These are phyloP conservation scores for Fusarium aywerte DNA, from an alignment of 2,329 filamentous ascomycete genomes.

Conservation along the genomic window DNA sequence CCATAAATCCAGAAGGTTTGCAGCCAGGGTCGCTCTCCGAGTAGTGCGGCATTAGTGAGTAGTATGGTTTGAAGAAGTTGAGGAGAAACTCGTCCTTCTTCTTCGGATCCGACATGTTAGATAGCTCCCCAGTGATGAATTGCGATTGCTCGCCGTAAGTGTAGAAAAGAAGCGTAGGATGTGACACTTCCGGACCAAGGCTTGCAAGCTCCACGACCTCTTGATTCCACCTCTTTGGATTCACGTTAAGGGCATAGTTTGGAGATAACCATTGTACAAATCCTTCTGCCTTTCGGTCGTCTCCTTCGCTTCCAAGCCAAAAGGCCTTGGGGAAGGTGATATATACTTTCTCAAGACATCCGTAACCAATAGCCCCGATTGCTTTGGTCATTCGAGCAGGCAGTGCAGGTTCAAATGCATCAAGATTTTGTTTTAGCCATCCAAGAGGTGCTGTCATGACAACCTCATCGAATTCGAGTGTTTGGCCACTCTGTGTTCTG, in stretches of 20 bases:
- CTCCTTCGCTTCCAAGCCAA: constrained; percentile 66
- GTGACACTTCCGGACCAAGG: constrained; percentile 66
- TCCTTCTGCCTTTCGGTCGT: constrained; percentile 62
- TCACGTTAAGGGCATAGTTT: constrained; percentile 70
- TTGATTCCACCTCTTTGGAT: constrained; percentile 75
- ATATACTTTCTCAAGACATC: constrained; percentile 77
- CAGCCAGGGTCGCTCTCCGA: constrained; percentile 64
- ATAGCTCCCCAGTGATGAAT: constrained; percentile 61
- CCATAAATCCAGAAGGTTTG: constrained; percentile 69
- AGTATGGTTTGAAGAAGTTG: constrained; percentile 81
- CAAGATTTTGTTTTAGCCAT: constrained; percentile 70
- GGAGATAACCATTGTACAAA: constrained; percentile 83
- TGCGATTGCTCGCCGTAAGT: constrained; percentile 72
- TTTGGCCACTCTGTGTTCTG: constrained; percentile 57
- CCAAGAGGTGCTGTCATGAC: constrained; percentile 76
- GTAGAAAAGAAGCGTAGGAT: constrained; percentile 90
- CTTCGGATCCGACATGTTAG: constrained; percentile 55
- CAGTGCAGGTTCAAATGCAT: constrained; percentile 70
- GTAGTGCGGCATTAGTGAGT: constrained; percentile 78
- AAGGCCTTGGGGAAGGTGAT: constrained; percentile 80
- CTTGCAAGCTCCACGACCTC: constrained; percentile 81
- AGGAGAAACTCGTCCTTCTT: constrained; percentile 66
- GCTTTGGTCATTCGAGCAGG: constrained; percentile 67
- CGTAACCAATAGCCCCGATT: constrained; percentile 74
- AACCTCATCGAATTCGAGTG: constrained; percentile 71